A percentile compares a stretch with the other conserved stretches of the same genome.
Evolutionary conservation across 345 rosid genomes (phyloP).

Genomic region (Populus pruinosa): DNA sequence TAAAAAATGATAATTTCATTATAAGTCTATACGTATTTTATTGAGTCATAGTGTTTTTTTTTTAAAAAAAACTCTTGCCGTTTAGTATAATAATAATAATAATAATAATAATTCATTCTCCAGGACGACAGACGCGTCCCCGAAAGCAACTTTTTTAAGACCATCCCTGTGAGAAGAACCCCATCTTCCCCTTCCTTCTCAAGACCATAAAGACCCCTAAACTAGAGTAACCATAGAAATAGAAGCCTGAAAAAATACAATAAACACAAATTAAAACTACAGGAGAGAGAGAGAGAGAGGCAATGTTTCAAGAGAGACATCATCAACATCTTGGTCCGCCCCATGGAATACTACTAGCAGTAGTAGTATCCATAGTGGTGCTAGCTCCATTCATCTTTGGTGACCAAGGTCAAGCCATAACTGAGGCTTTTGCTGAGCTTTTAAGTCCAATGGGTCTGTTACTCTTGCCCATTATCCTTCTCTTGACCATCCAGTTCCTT

Average conservation of each 20-base stretch:
- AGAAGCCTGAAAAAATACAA: background rate
- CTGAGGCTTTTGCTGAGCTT: slow-evolving; percentile 69
- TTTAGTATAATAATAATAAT: no score
- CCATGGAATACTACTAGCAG: slow-evolving; percentile 68
- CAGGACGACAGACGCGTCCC: background rate
- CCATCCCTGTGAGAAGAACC: background rate
- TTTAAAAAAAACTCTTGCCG: no score
- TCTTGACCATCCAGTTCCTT: slow-evolving; percentile 75
- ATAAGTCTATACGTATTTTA: no score
- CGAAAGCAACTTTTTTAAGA: background rate
- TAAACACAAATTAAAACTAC: background rate
- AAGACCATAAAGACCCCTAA: background rate
- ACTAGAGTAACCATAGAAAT: background rate
- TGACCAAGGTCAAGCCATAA: slow-evolving; percentile 74
- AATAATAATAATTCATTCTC: background rate
- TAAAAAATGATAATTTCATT: no score
- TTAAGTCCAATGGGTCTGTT: slow-evolving; percentile 78
- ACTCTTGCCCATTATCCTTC: slow-evolving; percentile 63
- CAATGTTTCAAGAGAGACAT: slow-evolving; percentile 32
- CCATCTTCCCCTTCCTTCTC: background rate
- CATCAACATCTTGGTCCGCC: slow-evolving; percentile 40
- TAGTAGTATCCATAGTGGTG: slow-evolving; percentile 58
- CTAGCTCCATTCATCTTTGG: slow-evolving; percentile 63
- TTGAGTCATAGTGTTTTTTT: no score
- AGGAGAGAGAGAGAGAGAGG: no score